A percentile compares a stretch with the other conserved stretches of the same genome.
Evolutionary conservation across 306 rosid genomes (phyloP).

Genomic region (Vachellia collinsii): DNA sequence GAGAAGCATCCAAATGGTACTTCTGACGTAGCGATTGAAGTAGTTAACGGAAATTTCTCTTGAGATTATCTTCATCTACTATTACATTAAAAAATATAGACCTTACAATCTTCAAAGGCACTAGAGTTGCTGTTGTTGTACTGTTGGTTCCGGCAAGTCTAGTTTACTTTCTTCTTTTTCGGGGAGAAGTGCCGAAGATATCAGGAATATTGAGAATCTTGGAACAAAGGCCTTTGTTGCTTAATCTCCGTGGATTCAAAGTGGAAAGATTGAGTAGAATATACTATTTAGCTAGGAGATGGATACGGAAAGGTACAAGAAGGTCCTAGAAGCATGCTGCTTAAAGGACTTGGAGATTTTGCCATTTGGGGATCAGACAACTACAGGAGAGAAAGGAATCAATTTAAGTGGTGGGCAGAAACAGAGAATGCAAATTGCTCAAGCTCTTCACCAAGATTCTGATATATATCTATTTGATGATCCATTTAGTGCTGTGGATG

Average conservation of each 20-base stretch:
- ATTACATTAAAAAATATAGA: slow-evolving; percentile 44
- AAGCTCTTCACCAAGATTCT: slow-evolving; percentile 83
- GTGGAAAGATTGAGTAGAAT: slow-evolving; percentile 82
- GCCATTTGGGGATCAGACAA: slow-evolving; percentile 82
- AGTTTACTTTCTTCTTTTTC: slow-evolving; percentile 75
- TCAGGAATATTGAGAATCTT: slow-evolving; percentile 63
- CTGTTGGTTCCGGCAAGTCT: slow-evolving; percentile 78
- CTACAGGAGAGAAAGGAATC: slow-evolving; percentile 89
- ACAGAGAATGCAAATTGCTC: slow-evolving; percentile 88
- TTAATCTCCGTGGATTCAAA: slow-evolving; percentile 95
- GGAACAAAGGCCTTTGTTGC: slow-evolving; percentile 89
- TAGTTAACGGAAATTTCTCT: slow-evolving; percentile 51
- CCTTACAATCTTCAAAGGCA: slow-evolving; percentile 43
- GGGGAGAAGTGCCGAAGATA: slow-evolving; percentile 82
- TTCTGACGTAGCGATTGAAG: slow-evolving; percentile 48
- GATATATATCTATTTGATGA: slow-evolving; percentile 91
- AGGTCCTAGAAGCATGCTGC: slow-evolving; percentile 82
- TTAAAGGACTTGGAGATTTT: slow-evolving; percentile 76
- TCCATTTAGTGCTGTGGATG: slow-evolving; percentile 93
- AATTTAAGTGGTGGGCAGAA: slow-evolving; percentile 96
- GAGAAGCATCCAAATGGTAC: slow-evolving; percentile 53
- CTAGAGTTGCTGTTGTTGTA: slow-evolving; percentile 58
- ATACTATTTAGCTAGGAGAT: slow-evolving; percentile 72
- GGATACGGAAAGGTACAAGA: slow-evolving; percentile 72
- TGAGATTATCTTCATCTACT: slow-evolving; percentile 50